phyloP scores from a whole-genome alignment of 805 yeast genomes.

The Hanseniaspora thailandica region DNA sequence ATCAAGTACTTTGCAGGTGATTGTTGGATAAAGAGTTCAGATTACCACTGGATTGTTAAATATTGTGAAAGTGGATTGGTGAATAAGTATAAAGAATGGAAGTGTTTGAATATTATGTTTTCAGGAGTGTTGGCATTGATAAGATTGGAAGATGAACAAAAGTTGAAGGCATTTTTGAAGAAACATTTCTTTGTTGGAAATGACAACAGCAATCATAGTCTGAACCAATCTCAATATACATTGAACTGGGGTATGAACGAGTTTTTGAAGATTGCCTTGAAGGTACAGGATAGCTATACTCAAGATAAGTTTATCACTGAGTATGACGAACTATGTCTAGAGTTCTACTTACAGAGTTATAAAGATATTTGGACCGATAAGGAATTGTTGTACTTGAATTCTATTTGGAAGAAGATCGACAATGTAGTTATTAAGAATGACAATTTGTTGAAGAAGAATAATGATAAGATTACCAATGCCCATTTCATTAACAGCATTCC shows the following conservation, averaged over 20 bases:
- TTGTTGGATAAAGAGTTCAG: conserved; percentile 56
- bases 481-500: conserved; percentile 35
- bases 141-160: conserved; percentile 1
- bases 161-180: conserved; percentile 5
- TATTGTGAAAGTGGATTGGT: conserved; percentile 46
- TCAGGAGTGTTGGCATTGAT: conserved; percentile 1
- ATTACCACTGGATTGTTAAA: conserved; percentile 49
- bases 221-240: conserved; percentile 5
- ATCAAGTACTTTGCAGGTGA: conserved; percentile 73
- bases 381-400: not conserved
- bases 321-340: not conserved
- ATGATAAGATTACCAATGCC: conserved; percentile 16
- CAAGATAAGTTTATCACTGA: not conserved
- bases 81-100: conserved; percentile 52
- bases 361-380: not conserved
- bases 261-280: conserved; percentile 5
- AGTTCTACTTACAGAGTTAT: conserved; percentile 10
- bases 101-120: conserved; percentile 49
- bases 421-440: not conserved
- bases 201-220: not conserved
- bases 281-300: not conserved
- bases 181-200: conserved; percentile 4
- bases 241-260: conserved; percentile 4
- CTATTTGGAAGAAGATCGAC: conserved; percentile 1
- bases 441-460: not conserved